These are phyloP conservation scores for Salix arbutifolia DNA, from an alignment of 345 rosid species.

Conservation along the genomic window DNA sequence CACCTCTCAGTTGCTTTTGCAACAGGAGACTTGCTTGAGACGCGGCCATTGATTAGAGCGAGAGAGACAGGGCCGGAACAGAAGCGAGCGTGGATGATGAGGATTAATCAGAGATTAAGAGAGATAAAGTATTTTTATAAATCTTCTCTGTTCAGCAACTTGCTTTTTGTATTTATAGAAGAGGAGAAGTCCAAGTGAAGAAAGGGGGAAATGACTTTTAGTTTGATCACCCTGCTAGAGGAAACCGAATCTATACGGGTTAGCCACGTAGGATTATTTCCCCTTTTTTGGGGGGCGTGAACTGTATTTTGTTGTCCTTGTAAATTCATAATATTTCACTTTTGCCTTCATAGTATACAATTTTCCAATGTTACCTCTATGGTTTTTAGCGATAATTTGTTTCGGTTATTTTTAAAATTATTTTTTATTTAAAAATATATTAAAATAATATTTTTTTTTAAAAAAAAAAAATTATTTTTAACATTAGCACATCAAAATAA, in stretches of 20 bases:
- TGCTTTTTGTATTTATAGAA: neutral
- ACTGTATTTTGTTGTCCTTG: neutral
- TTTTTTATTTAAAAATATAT: too few relatives aligned
- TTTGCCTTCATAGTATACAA: neutral
- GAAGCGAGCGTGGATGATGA: constrained; percentile 21
- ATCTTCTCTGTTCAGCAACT: neutral
- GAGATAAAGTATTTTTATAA: neutral
- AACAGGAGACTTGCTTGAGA: constrained; percentile 71
- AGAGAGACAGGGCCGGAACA: neutral
- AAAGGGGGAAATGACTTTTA: neutral
- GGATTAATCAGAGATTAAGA: neutral
- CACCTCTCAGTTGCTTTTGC: constrained; percentile 78
- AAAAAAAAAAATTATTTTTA: too few relatives aligned
- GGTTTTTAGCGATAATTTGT: too few relatives aligned
- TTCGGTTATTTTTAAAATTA: too few relatives aligned
- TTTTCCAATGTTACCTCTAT: neutral
- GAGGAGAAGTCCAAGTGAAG: neutral
- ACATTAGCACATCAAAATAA: too few relatives aligned
- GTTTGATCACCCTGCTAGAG: neutral
- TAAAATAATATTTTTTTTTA: too few relatives aligned
- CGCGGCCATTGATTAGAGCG: constrained; percentile 24
- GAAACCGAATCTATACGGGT: neutral
- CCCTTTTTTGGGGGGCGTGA: neutral
- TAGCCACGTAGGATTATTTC: neutral
- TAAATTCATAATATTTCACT: neutral